Base-by-base conservation (phyloP, 2,329 filamentous ascomycete species). In the Exophiala sideris region DNA sequence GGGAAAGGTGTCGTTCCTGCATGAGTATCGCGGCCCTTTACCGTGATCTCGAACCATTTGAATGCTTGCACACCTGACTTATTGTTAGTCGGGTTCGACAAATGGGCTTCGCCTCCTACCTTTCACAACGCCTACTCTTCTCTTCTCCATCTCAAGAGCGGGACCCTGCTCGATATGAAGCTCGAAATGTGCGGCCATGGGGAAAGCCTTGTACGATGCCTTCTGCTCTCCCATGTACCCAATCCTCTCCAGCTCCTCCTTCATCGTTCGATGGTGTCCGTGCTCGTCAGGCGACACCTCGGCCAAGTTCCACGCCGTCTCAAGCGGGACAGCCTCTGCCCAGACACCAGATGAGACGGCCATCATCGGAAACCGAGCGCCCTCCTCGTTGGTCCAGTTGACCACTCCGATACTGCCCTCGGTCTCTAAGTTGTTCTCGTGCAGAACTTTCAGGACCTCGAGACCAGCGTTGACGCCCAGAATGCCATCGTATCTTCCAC, bases 161-260 rank as follows among this genome's bases (percentile, higher is more conserved):
- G 88, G 88, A 0, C 88, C 88, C 67, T 95, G 90, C 68, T 95
- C 90, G 48, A 94, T 92, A 66, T 94, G 89, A 10, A 94, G 76
- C 69, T 94, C 88, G 64, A 94, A 92, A 68, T 92, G 88, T 0
- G 87, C 87, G 7, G 81, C 86, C 71, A 92, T 84, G 0, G 86
- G 86, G 12, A 79, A 81, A 32, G 76, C 73, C 57, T 78, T 74
- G 67, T 86, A 76, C 49, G 76, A 82, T 18, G 81, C 80, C 7
- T 79, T 76, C 0, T 76, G 70, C 0, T 70, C 61, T 11, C 88
- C 88, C 0, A 89, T 71, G 59, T 88, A 91, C 0, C 84, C 84
- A 47, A 91, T 90, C 11, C 86, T 78, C 65, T 87, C 75, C 0
- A 94, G 78, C 57, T 91, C 87, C 0, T 76, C 80, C 62, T 79